These are phyloP conservation scores for Chenopodium suecicum DNA, from an alignment of 148 eudicot species.

Conservation along the genomic window DNA sequence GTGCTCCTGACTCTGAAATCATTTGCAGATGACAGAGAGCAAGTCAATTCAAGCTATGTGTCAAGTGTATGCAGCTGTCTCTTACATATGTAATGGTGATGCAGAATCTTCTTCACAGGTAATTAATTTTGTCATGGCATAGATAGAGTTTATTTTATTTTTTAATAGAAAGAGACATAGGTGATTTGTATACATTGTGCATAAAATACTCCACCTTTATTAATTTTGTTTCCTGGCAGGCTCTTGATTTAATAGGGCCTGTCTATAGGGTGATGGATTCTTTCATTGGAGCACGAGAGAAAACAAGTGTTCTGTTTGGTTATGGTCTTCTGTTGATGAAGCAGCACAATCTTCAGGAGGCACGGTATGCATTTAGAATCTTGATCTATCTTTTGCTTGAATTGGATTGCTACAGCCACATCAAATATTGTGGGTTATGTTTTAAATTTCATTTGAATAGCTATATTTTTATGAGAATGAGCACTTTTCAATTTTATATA, in stretches of 20 bases:
- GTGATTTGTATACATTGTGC: not conserved
- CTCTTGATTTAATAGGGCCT: conserved; percentile 89
- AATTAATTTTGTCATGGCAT: conserved; percentile 7
- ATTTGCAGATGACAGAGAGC: conserved; percentile 74
- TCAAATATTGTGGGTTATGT: not conserved
- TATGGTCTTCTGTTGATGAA: conserved; percentile 92
- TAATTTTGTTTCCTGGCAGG: conserved; percentile 48
- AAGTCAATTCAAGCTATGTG: conserved; percentile 87
- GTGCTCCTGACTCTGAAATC: conserved; percentile 1
- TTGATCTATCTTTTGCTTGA: not conserved
- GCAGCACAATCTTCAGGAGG: conserved; percentile 93
- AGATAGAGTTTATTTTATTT: not conserved
- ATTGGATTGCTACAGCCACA: not conserved
- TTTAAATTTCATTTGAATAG: not conserved
- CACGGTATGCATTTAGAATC: conserved; percentile 51
- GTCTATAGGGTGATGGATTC: conserved; percentile 73
- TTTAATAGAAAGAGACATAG: too few species aligned
- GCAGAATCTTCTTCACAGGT: conserved; percentile 85
- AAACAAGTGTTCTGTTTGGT: conserved; percentile 77
- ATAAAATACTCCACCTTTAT: conserved; percentile 6
- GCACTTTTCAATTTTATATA: not conserved
- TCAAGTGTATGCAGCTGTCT: conserved; percentile 87
- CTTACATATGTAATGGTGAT: conserved; percentile 84
- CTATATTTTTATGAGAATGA: not conserved
- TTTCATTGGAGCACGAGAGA: conserved; percentile 89